Percentiles rank a stretch among this genome's conserved stretches.
Evolutionary conservation across 2,329 filamentous ascomycete genomes (phyloP).

Genomic region (Blastomyces gilchristii): DNA sequence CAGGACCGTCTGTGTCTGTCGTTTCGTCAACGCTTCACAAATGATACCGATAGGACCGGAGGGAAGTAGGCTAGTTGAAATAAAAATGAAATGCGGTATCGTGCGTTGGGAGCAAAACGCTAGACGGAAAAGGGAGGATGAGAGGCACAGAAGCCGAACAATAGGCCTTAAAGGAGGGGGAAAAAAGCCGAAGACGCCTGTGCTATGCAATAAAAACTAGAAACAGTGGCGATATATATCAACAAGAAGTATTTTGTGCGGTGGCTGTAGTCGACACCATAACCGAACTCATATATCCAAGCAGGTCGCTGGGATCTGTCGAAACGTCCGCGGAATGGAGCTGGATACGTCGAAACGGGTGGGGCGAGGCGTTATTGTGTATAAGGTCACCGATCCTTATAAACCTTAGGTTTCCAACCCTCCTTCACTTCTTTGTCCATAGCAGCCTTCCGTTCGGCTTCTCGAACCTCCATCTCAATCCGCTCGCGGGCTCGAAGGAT

Average conservation of each 20-base stretch:
- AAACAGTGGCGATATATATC: background rate
- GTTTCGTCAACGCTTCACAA: background rate
- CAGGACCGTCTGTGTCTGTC: background rate
- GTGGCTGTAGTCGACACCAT: background rate
- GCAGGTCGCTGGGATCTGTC: background rate
- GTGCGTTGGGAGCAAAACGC: constrained; percentile 1
- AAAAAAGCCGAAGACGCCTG: background rate
- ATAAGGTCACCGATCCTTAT: constrained; percentile 60
- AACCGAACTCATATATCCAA: constrained; percentile 1
- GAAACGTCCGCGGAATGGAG: no score
- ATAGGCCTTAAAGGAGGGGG: background rate
- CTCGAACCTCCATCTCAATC: constrained; percentile 75
- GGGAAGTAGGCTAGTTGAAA: background rate
- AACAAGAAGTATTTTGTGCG: background rate
- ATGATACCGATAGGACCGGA: background rate
- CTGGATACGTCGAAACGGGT: background rate
- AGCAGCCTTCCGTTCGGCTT: constrained; percentile 58
- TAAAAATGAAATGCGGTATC: background rate
- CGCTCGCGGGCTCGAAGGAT: constrained; percentile 81
- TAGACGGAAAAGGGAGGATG: background rate
- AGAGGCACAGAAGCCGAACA: background rate
- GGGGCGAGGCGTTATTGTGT: background rate
- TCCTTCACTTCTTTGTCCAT: constrained; percentile 69
- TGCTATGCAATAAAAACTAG: constrained; percentile 8
- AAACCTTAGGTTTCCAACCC: constrained; percentile 91